These are phyloP conservation scores for Maudiozyma barnettii DNA, from an alignment of 805 yeast species.

Conservation along the genomic window DNA sequence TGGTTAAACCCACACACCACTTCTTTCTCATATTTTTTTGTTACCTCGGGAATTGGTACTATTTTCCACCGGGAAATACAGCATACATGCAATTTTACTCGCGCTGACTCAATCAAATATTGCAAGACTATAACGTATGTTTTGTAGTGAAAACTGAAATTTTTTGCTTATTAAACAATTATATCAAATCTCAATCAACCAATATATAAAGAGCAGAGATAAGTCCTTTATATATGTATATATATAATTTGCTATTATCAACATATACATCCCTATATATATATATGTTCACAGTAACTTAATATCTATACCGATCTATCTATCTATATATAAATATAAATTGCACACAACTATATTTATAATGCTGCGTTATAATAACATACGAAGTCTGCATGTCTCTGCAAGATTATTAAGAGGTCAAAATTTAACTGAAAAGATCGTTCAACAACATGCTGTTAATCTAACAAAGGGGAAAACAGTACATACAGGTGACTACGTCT, in stretches of 20 bases:
- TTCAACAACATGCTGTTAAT: constrained; percentile 86
- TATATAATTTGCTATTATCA: neutral
- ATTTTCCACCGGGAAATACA: too few species aligned
- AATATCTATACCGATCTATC: neutral
- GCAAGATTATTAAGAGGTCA: constrained; percentile 36
- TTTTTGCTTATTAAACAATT: neutral
- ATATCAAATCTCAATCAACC: too few species aligned
- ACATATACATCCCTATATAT: too few species aligned
- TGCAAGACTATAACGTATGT: too few species aligned
- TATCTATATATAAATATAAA: neutral
- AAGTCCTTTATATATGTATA: neutral
- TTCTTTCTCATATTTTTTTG: too few species aligned
- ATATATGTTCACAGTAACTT: too few species aligned
- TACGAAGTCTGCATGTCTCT: constrained; percentile 16
- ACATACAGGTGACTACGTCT: constrained; percentile 86
- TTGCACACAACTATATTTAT: neutral
- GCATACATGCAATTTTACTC: too few species aligned
- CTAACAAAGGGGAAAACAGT: constrained; percentile 67
- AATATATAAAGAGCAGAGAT: too few species aligned
- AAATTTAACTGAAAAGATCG: constrained; percentile 91
- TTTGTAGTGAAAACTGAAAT: neutral
- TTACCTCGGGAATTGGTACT: too few species aligned
- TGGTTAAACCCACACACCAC: too few species aligned
- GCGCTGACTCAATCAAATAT: too few species aligned
- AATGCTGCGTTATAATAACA: constrained; percentile 17